phyloP scores from a whole-genome alignment of 2,329 filamentous ascomycete genomes.

The Epicoccum nigrum region DNA sequence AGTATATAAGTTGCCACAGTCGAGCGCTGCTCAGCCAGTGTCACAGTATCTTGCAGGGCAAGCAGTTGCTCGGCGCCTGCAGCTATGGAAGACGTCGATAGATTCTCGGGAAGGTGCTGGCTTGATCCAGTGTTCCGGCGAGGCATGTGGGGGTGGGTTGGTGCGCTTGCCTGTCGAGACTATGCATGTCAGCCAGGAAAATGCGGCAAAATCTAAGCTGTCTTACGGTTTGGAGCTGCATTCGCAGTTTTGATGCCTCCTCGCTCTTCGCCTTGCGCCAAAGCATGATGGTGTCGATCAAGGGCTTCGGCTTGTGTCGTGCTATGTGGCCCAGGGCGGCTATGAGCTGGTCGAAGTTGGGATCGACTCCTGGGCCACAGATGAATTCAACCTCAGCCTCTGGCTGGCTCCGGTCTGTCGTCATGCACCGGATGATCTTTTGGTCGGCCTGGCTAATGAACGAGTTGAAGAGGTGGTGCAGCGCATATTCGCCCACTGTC shows the following conservation, averaged over 20 bases:
- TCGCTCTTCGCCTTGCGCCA: constrained; percentile 98
- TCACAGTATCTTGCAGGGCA: constrained; percentile 71
- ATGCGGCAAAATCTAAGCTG: neutral
- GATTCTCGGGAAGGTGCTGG: constrained; percentile 34
- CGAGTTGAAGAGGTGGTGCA: constrained; percentile 96
- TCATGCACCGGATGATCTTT: constrained; percentile 88
- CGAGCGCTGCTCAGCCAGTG: constrained; percentile 84
- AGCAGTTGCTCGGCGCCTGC: constrained; percentile 42
- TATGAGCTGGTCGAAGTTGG: constrained; percentile 91
- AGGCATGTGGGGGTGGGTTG: constrained; percentile 33
- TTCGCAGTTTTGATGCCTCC: constrained; percentile 61
- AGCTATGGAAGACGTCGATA: constrained; percentile 33
- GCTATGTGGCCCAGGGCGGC: constrained; percentile 92
- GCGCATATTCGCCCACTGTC: constrained; percentile 95
- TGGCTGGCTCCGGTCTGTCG: constrained; percentile 75
- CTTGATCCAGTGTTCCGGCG: constrained; percentile 47
- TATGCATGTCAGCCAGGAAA: constrained; percentile 27
- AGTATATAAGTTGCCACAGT: constrained; percentile 96
- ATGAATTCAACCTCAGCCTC: constrained; percentile 87
- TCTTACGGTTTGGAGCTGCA: constrained; percentile 41
- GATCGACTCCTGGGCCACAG: constrained; percentile 87
- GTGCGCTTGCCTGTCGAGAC: constrained; percentile 37
- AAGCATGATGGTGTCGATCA: constrained; percentile 97
- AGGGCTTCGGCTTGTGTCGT: constrained; percentile 87
- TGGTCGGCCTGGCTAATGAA: constrained; percentile 98